Evolutionary conservation across 2,329 filamentous ascomycete genomes (phyloP), one percentile per base, ranked within the genome.

Genomic region (Ophiostoma triangulosporum): DNA sequence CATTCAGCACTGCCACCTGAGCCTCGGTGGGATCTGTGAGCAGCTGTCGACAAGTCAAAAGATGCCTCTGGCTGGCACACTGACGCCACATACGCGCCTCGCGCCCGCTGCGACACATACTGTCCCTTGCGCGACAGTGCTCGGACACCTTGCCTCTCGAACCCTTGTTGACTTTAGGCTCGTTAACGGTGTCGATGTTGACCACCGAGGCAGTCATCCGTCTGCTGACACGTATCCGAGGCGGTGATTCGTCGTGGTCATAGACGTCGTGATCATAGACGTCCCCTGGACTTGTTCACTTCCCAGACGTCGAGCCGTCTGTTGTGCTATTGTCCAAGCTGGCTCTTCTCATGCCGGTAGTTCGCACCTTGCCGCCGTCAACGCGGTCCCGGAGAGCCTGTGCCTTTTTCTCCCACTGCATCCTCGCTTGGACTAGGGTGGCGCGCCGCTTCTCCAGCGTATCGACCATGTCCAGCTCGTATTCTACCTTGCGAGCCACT

Each of bases 381-480:
- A 68, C 64, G 50, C 65, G 59, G 50, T 57, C 58, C 31, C 60
- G 57, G 43, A 68, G 36, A 6, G 56, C 57, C 1, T 38, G 57
- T n/a, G 67, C 57, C 60, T 68, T 68, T 32, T 46, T 55, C 53
- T 67, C 64, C 35, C 67, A 56, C 43, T 62, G 58, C 4, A 27
- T 48, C 56, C 60, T 63, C 36, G 62, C 54, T 45, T 52, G 58
- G 9, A 61, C 20, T 5, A 68, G 58, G 4, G 58, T 58, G 0
- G 51, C 56, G 11, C 58, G 58, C 6, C 63, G 62, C 24, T 57
- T 53, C 54, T 65, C 61, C 8, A 69, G 60, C 7, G 65, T 57
- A 11, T 58, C 60, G n/a, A 67, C 59, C 45, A 63, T 60, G 3
- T 67, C 64, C 9, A 64, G 62, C 6, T 59, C 51, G 15, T 56